These are phyloP conservation scores for Microdochium trichocladiopsis DNA, from an alignment of 2,329 filamentous ascomycete genomes.

Conservation along the genomic window DNA sequence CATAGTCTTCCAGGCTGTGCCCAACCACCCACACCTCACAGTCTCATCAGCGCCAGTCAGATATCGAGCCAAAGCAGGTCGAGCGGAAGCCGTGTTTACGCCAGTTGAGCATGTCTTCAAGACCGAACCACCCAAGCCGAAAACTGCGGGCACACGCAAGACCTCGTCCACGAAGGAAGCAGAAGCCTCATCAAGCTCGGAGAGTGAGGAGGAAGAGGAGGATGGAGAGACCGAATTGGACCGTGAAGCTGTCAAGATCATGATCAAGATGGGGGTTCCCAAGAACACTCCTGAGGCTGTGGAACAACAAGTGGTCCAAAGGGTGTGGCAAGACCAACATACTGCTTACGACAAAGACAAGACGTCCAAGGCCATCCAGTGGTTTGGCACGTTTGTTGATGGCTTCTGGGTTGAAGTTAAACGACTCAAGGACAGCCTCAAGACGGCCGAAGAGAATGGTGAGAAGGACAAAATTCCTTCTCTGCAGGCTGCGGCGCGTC, in stretches of 20 bases:
- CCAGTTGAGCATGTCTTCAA: neutral
- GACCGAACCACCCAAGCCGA: neutral
- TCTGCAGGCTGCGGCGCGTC: constrained; percentile 32
- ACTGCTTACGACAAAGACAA: constrained; percentile 42
- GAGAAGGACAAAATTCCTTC: constrained; percentile 18
- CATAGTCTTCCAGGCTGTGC: neutral
- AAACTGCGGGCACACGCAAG: neutral
- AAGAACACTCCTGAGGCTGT: neutral
- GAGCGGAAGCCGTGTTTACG: neutral
- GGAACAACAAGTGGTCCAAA: neutral
- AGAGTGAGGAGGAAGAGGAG: neutral
- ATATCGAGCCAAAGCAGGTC: neutral
- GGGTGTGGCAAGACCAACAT: constrained; percentile 25
- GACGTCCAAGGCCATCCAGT: neutral
- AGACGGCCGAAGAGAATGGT: constrained; percentile 10
- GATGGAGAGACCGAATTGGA: neutral
- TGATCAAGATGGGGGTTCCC: neutral
- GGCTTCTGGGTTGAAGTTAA: neutral
- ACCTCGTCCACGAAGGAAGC: neutral
- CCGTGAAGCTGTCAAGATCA: neutral
- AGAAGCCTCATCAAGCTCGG: neutral
- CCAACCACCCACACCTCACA: neutral
- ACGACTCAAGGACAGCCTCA: constrained; percentile 12
- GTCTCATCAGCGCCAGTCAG: neutral
- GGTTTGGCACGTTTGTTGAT: neutral